A percentile compares a stretch with the other conserved stretches of the same genome.
Conservation (phyloP, 2,329 filamentous ascomycete genomes). For the Talaromyces pinophilus region DNA sequence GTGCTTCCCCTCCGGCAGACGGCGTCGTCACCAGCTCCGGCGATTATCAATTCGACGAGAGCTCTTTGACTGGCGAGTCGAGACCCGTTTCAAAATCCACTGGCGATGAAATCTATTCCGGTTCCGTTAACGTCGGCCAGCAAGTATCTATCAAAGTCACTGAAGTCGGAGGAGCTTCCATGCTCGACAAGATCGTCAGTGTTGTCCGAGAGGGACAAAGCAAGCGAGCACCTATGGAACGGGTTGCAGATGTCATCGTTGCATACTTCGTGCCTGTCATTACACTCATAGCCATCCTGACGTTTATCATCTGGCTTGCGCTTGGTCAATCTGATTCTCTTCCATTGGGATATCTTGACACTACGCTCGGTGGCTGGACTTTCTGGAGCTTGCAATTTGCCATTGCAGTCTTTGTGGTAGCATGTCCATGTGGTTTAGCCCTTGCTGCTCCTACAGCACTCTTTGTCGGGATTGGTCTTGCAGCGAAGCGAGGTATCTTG, state of each 20-base stretch:
- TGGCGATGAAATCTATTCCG: conserved; percentile 49
- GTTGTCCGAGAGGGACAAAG: conserved; percentile 54
- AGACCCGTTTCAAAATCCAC: conserved; percentile 46
- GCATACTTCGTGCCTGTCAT: conserved; percentile 54
- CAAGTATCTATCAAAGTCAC: conserved; percentile 48
- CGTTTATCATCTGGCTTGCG: conserved; percentile 50
- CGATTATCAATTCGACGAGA: conserved; percentile 77
- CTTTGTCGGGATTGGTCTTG: conserved; percentile 78
- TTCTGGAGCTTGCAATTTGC: conserved; percentile 64
- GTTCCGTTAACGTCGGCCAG: conserved; percentile 51
- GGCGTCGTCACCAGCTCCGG: conserved; percentile 61
- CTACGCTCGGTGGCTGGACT: conserved; percentile 53
- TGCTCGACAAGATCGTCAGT: conserved; percentile 53
- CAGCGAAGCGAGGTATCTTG: conserved; percentile 76
- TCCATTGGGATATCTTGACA: conserved; percentile 53
- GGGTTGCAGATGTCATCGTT: conserved; percentile 50
- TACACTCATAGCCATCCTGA: conserved; percentile 50
- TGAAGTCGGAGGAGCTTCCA: conserved; percentile 49
- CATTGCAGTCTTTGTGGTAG: conserved; percentile 83
- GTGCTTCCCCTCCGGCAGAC: conserved; percentile 81
- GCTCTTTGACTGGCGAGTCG: conserved; percentile 71
- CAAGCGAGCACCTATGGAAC: conserved; percentile 51
- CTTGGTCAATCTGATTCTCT: conserved; percentile 48
- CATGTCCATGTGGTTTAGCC: conserved; percentile 80
- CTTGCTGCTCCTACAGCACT: conserved; percentile 86